Evolutionary conservation across 2,329 filamentous ascomycete species (phyloP), one percentile per base, ranked within the genome.

Genomic region (Rugonectria rugulosa): DNA sequence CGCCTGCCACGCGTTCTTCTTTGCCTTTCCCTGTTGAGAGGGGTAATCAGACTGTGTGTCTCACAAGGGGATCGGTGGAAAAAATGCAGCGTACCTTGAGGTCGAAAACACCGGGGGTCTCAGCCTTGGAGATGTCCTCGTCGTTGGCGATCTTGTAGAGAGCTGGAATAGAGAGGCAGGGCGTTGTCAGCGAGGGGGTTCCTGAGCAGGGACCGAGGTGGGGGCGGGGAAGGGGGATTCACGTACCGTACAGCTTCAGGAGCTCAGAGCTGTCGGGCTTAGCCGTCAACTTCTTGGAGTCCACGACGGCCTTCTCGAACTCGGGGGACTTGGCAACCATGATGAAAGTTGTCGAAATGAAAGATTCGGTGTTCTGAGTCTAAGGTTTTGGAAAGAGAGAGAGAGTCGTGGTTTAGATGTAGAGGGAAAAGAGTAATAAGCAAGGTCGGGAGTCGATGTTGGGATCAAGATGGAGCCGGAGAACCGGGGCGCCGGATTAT

Each of bases 1-100:
- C 70, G 87, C 82, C 76, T 91, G 78, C 92, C 92, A 97, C 50
- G 88, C 86, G 68, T 81, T 83, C 78, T 88, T 85, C 83, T 96
- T 96, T 68, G 86, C 86, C 79, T 95, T 96, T 77, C 80, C 86
- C 90, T 92, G 67, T 64, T 6, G 12, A 19, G n/a, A 19, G 38
- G 4, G n/a, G n/a, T n/a, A n/a, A n/a, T n/a, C n/a, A n/a, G n/a
- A n/a, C n/a, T n/a, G n/a, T n/a, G n/a, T n/a, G n/a, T n/a, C n/a
- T n/a, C n/a, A n/a, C n/a, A n/a, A 20, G 20, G 21, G 27, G 38
- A 32, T 19, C 12, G 37, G 20, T 10, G 36, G 36, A 11, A 19
- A 29, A 29, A 12, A 29, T 38, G 45, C 31, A 42, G 49, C 62
- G 64, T 65, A 86, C 87, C 80, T 87, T 87, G 57, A 92, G 69